Conservation (phyloP, 1,139 yeast genomes). For the Zygosaccharomyces sapae region DNA sequence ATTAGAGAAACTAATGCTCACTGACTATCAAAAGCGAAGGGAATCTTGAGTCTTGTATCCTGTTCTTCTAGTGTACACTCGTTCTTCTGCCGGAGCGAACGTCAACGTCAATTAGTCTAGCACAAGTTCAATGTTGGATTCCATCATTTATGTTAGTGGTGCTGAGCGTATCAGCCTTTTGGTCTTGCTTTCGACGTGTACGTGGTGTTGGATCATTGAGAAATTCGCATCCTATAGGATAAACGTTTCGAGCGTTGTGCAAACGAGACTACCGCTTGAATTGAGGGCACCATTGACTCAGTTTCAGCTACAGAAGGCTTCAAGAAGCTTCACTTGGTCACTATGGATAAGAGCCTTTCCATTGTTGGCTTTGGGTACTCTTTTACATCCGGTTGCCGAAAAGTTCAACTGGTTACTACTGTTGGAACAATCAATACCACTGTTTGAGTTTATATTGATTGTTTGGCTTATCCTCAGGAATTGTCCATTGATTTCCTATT, state of each 20-base stretch:
- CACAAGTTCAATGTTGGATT: not conserved
- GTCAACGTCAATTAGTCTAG: no score
- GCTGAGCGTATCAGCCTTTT: slow-evolving; percentile 43
- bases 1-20: slow-evolving; percentile 1
- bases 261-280: slow-evolving; percentile 36
- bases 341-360: slow-evolving; percentile 7
- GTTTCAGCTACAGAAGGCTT: slow-evolving; percentile 24
- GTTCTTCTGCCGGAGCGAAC: no score
- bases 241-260: slow-evolving; percentile 40
- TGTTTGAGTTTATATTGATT: slow-evolving; percentile 34
- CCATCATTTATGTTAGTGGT: slow-evolving; percentile 3
- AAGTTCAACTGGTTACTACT: slow-evolving; percentile 15
- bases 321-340: slow-evolving; percentile 24
- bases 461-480: slow-evolving; percentile 28
- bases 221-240: slow-evolving; percentile 38
- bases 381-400: slow-evolving; percentile 17
- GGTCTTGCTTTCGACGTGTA: slow-evolving; percentile 45
- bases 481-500: slow-evolving; percentile 44
- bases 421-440: slow-evolving; percentile 33
- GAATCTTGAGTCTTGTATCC: not conserved
- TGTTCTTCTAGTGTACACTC: no score
- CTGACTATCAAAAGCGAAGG: not conserved
- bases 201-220: slow-evolving; percentile 46
- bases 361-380: slow-evolving; percentile 9
- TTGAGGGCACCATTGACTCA: slow-evolving; percentile 28